phyloP scores from a whole-genome alignment of 306 rosid genomes.

The Chamaecrista fasciculata region DNA sequence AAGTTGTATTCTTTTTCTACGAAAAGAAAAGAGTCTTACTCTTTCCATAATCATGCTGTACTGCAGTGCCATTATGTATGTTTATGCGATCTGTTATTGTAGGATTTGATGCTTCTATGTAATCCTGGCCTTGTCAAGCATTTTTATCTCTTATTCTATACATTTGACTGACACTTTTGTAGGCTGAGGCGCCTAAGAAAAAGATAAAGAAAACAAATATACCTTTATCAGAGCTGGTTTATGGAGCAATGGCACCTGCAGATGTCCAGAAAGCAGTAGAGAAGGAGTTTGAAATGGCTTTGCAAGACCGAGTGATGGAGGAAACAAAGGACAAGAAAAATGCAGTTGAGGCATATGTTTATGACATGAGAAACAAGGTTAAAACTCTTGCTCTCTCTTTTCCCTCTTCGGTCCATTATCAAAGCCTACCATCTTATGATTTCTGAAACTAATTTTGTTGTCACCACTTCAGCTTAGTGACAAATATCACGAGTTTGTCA shows the following conservation, averaged over 20 bases:
- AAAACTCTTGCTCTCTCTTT: background rate
- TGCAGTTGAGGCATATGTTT: conserved; percentile 93
- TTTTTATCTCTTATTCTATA: background rate
- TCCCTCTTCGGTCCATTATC: background rate
- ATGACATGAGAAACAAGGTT: conserved; percentile 96
- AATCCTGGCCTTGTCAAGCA: background rate
- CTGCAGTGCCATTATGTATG: background rate
- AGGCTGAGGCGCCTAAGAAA: conserved; percentile 75
- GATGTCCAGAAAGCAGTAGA: conserved; percentile 87
- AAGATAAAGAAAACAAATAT: conserved; percentile 79
- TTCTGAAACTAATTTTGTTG: conserved; percentile 11
- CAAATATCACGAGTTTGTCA: conserved; percentile 74
- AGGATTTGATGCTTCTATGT: background rate
- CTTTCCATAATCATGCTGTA: background rate
- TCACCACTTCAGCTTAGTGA: conserved; percentile 63
- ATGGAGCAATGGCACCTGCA: conserved; percentile 60
- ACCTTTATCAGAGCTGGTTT: conserved; percentile 63
- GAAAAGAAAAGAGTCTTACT: too few species aligned
- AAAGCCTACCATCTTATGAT: conserved; percentile 4
- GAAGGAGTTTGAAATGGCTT: conserved; percentile 95
- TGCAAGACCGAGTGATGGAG: conserved; percentile 96
- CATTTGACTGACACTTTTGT: conserved; percentile 24
- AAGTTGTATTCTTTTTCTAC: too few species aligned
- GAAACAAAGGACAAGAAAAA: conserved; percentile 96
- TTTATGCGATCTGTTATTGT: background rate